phyloP scores from a whole-genome alignment of 1,139 yeast genomes.

The Pneumocystis carinii region DNA sequence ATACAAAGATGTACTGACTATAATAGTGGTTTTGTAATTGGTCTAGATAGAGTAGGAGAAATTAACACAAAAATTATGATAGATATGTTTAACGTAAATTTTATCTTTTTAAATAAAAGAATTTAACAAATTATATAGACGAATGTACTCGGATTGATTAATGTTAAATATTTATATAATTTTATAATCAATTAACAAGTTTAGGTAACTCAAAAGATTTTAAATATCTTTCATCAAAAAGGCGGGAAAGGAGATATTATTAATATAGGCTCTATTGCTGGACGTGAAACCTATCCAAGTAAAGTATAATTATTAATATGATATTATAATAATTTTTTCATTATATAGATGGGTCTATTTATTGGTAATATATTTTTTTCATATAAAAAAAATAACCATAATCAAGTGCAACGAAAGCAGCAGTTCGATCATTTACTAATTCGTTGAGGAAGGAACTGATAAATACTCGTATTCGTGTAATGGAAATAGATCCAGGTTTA shows the following conservation, averaged over 20 bases:
- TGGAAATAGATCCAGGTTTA: conserved; percentile 77
- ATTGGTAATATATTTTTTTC: conserved; percentile 30
- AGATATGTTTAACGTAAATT: conserved; percentile 31
- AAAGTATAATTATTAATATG: conserved; percentile 1
- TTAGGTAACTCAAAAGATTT: conserved; percentile 45
- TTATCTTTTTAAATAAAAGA: not conserved
- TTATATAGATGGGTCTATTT: not conserved
- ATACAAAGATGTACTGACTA: not conserved
- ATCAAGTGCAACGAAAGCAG: conserved; percentile 81
- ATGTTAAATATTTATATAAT: not conserved
- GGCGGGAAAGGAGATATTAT: conserved; percentile 56
- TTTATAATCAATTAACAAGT: not conserved
- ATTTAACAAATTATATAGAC: conserved; percentile 33
- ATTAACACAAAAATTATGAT: conserved; percentile 40
- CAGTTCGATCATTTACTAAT: conserved; percentile 60
- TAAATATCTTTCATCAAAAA: conserved; percentile 43
- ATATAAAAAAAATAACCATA: conserved; percentile 28
- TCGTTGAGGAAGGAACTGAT: conserved; percentile 67
- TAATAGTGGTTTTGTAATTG: conserved; percentile 53
- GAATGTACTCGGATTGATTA: conserved; percentile 55
- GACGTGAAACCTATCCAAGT: conserved; percentile 71
- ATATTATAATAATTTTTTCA: not conserved
- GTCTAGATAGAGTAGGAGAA: conserved; percentile 48
- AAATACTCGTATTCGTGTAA: conserved; percentile 47
- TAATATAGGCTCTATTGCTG: conserved; percentile 76